A percentile compares a stretch with the other conserved stretches of the same genome.
Evolutionary conservation across 805 yeast genomes (phyloP).

Genomic region (Candida germanica): DNA sequence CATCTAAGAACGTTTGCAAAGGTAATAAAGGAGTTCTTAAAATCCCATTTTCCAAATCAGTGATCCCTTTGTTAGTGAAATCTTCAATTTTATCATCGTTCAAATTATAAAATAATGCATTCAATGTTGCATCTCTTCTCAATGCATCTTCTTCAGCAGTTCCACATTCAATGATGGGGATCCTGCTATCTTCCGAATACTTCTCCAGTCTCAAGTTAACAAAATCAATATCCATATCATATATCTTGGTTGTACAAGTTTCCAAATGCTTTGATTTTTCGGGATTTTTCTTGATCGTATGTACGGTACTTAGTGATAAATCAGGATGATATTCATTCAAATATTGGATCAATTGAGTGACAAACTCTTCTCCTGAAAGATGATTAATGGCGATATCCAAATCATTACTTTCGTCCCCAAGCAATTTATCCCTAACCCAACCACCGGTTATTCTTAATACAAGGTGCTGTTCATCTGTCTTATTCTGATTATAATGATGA

Average conservation of each 20-base stretch:
- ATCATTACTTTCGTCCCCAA: constrained; percentile 80
- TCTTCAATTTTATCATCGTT: constrained; percentile 73
- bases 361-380: constrained; percentile 84
- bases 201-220: constrained; percentile 88
- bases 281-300: constrained; percentile 87
- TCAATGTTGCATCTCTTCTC: constrained; percentile 92
- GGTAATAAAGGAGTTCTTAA: constrained; percentile 89
- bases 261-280: constrained; percentile 95
- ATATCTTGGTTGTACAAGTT: constrained; percentile 88
- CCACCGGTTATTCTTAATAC: constrained; percentile 90
- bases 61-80: constrained; percentile 70
- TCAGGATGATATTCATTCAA: constrained; percentile 25
- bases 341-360: constrained; percentile 57
- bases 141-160: constrained; percentile 89
- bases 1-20: constrained; percentile 81
- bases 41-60: constrained; percentile 67
- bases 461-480: constrained; percentile 21
- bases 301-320: constrained; percentile 33
- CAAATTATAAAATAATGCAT: constrained; percentile 87
- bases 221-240: constrained; percentile 85
- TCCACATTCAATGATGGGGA: constrained; percentile 82
- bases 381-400: constrained; percentile 87
- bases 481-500: constrained; percentile 39
- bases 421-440: constrained; percentile 94
- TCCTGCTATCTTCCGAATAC: constrained; percentile 77